Evolutionary conservation across 2,329 filamentous ascomycete species (phyloP).

Genomic region (Fusarium stilboides): DNA sequence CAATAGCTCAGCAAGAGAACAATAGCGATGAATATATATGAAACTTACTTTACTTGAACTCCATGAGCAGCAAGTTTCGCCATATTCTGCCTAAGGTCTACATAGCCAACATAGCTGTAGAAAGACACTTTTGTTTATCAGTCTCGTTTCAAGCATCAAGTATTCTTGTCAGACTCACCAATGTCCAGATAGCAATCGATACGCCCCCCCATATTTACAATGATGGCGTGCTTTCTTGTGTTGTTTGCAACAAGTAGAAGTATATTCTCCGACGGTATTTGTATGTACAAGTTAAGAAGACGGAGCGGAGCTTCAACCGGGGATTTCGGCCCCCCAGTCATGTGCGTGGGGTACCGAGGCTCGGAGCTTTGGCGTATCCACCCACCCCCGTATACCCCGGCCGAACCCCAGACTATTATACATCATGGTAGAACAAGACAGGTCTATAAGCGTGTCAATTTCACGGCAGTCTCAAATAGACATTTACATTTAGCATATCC

Average conservation of each 20-base stretch:
- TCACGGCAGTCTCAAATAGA: not conserved
- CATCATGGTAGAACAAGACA: too few species aligned
- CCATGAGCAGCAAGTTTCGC: conserved; percentile 69
- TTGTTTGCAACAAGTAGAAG: not conserved
- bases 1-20: not conserved
- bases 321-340: conserved; percentile 17
- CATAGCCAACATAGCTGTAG: conserved; percentile 71
- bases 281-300: not conserved
- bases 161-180: conserved; percentile 60
- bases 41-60: conserved; percentile 75
- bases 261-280: conserved; percentile 6
- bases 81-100: conserved; percentile 71
- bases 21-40: not conserved
- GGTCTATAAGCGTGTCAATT: not conserved
- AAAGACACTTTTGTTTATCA: conserved; percentile 69
- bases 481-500: too few species aligned
- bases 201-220: conserved; percentile 66
- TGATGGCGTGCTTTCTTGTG: not conserved
- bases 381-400: conserved; percentile 5
- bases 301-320: conserved; percentile 6
- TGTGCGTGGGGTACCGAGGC: conserved; percentile 45
- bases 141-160: not conserved
- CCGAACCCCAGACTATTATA: not conserved
- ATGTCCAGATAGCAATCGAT: conserved; percentile 79
- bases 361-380: conserved; percentile 27